Percentiles rank a stretch among this genome's conserved stretches.
Evolutionary conservation across 257 asterid species (phyloP).

Genomic region (Nicotiana attenuata): DNA sequence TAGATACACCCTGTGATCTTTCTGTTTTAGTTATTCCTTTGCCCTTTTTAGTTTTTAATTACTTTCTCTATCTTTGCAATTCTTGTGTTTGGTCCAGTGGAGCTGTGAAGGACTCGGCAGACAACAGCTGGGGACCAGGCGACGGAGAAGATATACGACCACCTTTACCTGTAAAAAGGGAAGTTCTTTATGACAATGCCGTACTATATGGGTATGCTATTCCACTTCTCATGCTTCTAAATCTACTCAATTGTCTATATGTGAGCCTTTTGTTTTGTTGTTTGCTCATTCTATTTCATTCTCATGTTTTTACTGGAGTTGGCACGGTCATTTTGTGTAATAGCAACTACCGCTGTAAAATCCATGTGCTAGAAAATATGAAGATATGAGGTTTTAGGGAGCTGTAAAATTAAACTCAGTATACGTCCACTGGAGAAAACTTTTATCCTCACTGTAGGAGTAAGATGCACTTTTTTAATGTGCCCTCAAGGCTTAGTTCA

Average conservation of each 20-base stretch:
- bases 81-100: conserved; percentile 30
- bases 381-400: background rate
- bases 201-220: conserved; percentile 57
- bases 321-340: background rate
- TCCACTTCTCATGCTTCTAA: conserved; percentile 11
- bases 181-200: conserved; percentile 74
- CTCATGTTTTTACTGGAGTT: background rate
- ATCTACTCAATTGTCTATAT: background rate
- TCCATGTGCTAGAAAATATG: background rate
- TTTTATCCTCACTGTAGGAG: background rate
- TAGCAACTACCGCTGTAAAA: background rate
- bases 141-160: conserved; percentile 68
- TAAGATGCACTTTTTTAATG: background rate
- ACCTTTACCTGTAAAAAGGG: conserved; percentile 94
- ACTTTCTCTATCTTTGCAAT: background rate
- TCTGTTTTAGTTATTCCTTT: background rate
- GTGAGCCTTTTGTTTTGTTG: background rate
- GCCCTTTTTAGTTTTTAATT: conserved; percentile 8
- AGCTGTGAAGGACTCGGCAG: conserved; percentile 35
- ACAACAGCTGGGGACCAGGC: conserved; percentile 33
- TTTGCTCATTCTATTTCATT: background rate
- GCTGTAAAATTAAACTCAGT: background rate
- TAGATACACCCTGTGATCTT: conserved; percentile 9
- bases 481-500: background rate
- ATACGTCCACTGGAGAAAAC: background rate